These are phyloP conservation scores for Starmerella apicola DNA, from an alignment of 805 yeast genomes.

Conservation along the genomic window DNA sequence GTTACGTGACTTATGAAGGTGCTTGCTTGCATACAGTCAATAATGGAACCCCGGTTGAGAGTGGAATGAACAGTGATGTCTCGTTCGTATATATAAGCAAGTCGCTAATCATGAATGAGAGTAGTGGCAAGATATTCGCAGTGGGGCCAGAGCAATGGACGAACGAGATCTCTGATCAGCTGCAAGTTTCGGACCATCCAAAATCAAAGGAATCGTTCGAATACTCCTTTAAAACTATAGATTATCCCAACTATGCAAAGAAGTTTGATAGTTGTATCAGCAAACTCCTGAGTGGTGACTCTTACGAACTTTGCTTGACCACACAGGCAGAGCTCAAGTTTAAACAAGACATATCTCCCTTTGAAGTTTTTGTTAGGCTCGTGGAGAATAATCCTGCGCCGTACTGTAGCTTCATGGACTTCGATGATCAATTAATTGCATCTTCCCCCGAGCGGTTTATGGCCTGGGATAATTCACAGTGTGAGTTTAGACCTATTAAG, in stretches of 20 bases:
- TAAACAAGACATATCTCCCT: constrained; percentile 36
- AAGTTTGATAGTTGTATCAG: constrained; percentile 56
- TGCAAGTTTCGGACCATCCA: background rate
- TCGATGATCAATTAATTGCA: constrained; percentile 56
- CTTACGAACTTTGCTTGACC: constrained; percentile 87
- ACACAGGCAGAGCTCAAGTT: constrained; percentile 52
- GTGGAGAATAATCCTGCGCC: constrained; percentile 80
- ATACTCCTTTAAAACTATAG: background rate
- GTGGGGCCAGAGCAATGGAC: constrained; percentile 14
- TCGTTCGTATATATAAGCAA: constrained; percentile 20
- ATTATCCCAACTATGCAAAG: constrained; percentile 35
- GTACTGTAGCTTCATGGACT: constrained; percentile 66
- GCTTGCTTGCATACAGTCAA: constrained; percentile 26
- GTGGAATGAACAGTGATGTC: constrained; percentile 18
- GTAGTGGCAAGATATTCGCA: constrained; percentile 1
- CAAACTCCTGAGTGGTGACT: constrained; percentile 64
- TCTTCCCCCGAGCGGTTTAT: constrained; percentile 93
- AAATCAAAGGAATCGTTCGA: no score
- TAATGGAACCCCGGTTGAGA: constrained; percentile 2
- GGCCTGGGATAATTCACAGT: constrained; percentile 49
- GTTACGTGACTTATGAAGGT: constrained; percentile 79
- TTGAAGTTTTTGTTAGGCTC: constrained; percentile 70
- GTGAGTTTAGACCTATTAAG: constrained; percentile 88
- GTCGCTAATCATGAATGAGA: constrained; percentile 12
- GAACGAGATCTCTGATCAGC: background rate